These are phyloP conservation scores for Hericium rajendrae DNA, from an alignment of 768 basidiomycete genomes.

Conservation along the genomic window DNA sequence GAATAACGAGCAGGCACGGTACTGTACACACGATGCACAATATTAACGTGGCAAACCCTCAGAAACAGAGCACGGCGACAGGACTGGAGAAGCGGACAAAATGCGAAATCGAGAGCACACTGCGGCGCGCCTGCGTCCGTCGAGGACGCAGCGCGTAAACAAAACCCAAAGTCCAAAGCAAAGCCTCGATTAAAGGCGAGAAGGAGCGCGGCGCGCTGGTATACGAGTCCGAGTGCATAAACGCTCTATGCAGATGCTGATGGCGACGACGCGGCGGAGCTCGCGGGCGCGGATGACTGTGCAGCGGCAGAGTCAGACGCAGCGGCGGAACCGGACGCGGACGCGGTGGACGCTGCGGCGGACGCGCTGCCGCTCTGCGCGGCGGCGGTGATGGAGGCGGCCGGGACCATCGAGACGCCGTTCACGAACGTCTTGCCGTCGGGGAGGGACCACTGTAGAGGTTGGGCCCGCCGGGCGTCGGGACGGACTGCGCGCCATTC, in stretches of 20 bases:
- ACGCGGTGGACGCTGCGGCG: not conserved
- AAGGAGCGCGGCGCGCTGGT: not conserved
- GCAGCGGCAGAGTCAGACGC: too few relatives aligned
- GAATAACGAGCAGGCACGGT: not conserved
- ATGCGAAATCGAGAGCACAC: not conserved
- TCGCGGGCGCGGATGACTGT: not conserved
- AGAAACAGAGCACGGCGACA: not conserved
- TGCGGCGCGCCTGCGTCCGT: not conserved
- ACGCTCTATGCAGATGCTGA: not conserved
- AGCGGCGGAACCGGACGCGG: not conserved
- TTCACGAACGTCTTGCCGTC: slow-evolving; percentile 23
- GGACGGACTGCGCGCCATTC: slow-evolving; percentile 11
- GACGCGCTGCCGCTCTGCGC: not conserved
- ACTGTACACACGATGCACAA: not conserved
- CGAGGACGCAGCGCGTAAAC: not conserved
- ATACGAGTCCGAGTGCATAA: not conserved
- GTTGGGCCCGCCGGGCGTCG: slow-evolving; percentile 28
- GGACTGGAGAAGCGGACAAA: not conserved
- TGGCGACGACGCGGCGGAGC: not conserved
- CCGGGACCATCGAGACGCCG: slow-evolving; percentile 31
- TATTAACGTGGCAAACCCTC: not conserved
- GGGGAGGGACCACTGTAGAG: slow-evolving; percentile 26
- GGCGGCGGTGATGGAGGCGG: not conserved
- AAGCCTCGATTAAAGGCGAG: not conserved
- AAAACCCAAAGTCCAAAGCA: not conserved